These are phyloP conservation scores for Umbelopsis sp. DNA, from an alignment of 192 early-diverging fungal species.

Conservation along the genomic window DNA sequence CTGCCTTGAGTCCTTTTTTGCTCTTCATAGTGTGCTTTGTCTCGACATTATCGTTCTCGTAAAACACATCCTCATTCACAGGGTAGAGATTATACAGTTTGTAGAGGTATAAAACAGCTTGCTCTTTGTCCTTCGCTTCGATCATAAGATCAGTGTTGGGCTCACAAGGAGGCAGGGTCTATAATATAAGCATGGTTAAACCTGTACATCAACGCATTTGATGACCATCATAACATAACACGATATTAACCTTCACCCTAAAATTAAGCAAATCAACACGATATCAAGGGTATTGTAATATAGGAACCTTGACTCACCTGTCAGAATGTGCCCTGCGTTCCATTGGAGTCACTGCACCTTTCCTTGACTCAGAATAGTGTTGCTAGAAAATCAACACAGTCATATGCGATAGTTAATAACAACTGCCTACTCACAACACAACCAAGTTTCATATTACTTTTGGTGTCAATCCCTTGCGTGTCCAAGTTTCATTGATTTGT, in stretches of 20 bases:
- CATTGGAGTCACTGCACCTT: slow-evolving; percentile 41
- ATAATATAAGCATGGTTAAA: background rate
- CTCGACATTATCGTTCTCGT: background rate
- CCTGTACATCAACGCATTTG: background rate
- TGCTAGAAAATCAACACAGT: slow-evolving; percentile 20
- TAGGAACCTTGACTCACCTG: slow-evolving; percentile 6
- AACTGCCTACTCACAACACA: background rate
- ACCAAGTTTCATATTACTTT: slow-evolving; percentile 31
- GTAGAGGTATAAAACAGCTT: slow-evolving; percentile 52
- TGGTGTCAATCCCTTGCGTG: slow-evolving; percentile 42
- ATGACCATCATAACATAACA: background rate
- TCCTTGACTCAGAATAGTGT: slow-evolving; percentile 48
- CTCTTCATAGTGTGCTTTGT: slow-evolving; percentile 6
- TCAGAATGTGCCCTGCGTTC: slow-evolving; percentile 50
- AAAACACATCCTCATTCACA: slow-evolving; percentile 24
- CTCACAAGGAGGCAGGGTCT: slow-evolving; percentile 46
- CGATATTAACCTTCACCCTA: slow-evolving; percentile 1
- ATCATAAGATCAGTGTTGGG: slow-evolving; percentile 56
- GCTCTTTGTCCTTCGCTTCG: slow-evolving; percentile 62
- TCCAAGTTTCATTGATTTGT: slow-evolving; percentile 49
- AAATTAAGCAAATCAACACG: background rate
- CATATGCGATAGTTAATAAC: background rate
- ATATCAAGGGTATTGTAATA: no score
- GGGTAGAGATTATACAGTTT: slow-evolving; percentile 35
- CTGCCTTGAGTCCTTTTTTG: background rate